Base-by-base conservation (phyloP, 2,329 filamentous ascomycete species). In the Mycosphaerella sp. region DNA sequence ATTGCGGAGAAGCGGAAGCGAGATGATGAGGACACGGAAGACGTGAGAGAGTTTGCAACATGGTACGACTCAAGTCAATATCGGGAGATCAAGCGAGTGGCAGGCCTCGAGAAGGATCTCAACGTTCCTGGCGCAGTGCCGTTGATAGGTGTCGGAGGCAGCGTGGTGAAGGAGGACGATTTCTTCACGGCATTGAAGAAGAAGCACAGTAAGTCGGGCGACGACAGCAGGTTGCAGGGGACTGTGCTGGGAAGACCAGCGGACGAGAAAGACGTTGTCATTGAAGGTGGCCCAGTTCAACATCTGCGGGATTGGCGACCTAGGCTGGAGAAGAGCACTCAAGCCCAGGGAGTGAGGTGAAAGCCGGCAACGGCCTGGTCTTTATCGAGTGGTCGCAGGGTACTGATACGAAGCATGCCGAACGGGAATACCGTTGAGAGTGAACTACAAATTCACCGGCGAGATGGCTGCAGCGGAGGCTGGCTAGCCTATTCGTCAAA, bases 171-270 rank as follows among this genome's bases (percentile, higher is more conserved):
- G 54, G 69, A 69, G 62, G 73, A 76, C 58, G 74, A 76, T 53
- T 76, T 75, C 53, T 54, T 77, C 45, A 74, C 69, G 16, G 68
- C 83, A 4, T 73, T 97, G 37, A 96, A 95, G 70, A 93, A 90
- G 71, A 95, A 94, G 66, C 87, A 95, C 68, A 89, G 85, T 71
- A 94, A 93, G 62, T 87, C 86, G 18, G 59, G 56, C 8, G 89
- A 94, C 63, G 89, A 95, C 64, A 84, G 85, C 8, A 85, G 91
- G 63, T 95, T 89, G 68, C 81, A 85, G 59, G 89, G 88, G 27
- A 95, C 91, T 0, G 79, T 93, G 0, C 75, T 97, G 9, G 91
- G 91, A 3, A 84, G 84, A 58, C 75, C 78, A 40, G 79, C 78
- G 43, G 88, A 95, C 59, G 79, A 84, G 50, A 81, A 81, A 63